phyloP scores from a whole-genome alignment of 2,329 filamentous ascomycete species.

The Sporothrix pseudoabietina region DNA sequence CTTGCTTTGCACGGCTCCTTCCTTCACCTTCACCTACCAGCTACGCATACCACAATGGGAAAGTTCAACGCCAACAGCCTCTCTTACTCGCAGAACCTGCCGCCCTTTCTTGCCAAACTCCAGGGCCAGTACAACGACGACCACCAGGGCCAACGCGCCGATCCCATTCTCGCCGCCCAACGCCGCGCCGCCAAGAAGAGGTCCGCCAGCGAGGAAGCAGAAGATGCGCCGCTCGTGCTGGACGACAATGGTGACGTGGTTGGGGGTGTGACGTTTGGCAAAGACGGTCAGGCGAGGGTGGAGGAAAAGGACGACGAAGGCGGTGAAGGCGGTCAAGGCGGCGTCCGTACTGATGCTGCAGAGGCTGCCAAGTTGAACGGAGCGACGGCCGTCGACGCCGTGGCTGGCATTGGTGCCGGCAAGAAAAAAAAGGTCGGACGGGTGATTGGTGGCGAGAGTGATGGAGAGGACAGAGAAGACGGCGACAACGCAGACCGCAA shows the following conservation, averaged over 20 bases:
- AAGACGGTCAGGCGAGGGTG: slow-evolving; percentile 48
- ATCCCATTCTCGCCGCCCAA: slow-evolving; percentile 54
- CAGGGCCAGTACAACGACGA: slow-evolving; percentile 54
- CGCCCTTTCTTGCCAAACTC: slow-evolving; percentile 62
- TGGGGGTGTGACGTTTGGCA: slow-evolving; percentile 41
- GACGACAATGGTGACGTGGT: slow-evolving; percentile 71
- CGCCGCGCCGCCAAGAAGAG: slow-evolving; percentile 56
- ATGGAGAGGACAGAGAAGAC: slow-evolving; percentile 40
- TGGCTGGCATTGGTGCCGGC: slow-evolving; percentile 48
- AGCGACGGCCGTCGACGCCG: slow-evolving; percentile 29
- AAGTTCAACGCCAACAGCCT: slow-evolving; percentile 74
- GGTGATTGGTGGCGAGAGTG: slow-evolving; percentile 47
- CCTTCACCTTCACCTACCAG: no score
- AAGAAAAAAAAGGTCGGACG: slow-evolving; percentile 60
- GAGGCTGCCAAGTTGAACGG: not conserved
- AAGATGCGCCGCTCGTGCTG: slow-evolving; percentile 75
- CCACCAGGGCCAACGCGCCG: slow-evolving; percentile 49
- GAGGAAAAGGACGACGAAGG: slow-evolving; percentile 34
- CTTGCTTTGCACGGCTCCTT: not conserved
- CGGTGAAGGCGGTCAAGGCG: not conserved
- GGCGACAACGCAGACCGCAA: slow-evolving; percentile 34
- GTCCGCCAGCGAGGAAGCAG: slow-evolving; percentile 68
- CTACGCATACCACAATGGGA: slow-evolving; percentile 34
- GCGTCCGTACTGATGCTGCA: no score
- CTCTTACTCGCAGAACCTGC: slow-evolving; percentile 62